Conservation (phyloP, 352 stramenopile genomes). For the Paralagenidium karlingii region DNA sequence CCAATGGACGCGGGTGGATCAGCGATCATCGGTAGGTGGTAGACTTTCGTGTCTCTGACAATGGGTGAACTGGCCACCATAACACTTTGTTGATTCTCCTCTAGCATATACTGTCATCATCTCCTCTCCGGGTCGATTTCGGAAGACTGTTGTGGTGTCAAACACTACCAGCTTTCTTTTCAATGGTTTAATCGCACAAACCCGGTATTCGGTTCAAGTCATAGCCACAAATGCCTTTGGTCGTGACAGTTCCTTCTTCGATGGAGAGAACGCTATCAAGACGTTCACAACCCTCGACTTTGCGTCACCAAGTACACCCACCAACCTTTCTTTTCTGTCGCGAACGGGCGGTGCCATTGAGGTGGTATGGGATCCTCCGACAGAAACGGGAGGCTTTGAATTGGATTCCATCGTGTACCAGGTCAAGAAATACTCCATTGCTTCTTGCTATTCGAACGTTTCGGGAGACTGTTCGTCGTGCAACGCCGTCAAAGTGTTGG, state of each 20-base stretch:
- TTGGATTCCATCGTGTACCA: constrained; percentile 32
- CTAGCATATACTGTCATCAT: no score
- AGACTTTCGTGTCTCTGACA: constrained; percentile 11
- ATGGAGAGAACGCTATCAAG: constrained; percentile 7
- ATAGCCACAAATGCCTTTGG: constrained; percentile 17
- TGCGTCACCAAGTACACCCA: constrained; percentile 18
- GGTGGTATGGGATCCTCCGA: constrained; percentile 28
- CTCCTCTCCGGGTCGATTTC: no score
- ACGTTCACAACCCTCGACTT: constrained; percentile 23
- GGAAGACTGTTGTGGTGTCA: constrained; percentile 5
- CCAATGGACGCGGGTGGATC: constrained; percentile 29
- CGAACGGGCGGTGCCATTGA: constrained; percentile 32
- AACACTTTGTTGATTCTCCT: no score
- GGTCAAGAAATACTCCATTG: constrained; percentile 14
- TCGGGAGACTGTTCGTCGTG: no score
- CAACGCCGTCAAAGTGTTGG: no score
- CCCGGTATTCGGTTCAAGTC: constrained; percentile 37
- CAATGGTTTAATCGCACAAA: constrained; percentile 15
- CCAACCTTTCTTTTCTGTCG: constrained; percentile 11
- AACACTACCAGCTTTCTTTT: constrained; percentile 10
- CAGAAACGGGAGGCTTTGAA: constrained; percentile 16
- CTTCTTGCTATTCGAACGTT: constrained; percentile 14
- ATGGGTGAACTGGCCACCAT: no score
- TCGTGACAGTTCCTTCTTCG: constrained; percentile 10
- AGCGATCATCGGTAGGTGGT: constrained; percentile 20